phyloP scores from a whole-genome alignment of 192 early-diverging fungal species.

The Coemansia sp. region DNA sequence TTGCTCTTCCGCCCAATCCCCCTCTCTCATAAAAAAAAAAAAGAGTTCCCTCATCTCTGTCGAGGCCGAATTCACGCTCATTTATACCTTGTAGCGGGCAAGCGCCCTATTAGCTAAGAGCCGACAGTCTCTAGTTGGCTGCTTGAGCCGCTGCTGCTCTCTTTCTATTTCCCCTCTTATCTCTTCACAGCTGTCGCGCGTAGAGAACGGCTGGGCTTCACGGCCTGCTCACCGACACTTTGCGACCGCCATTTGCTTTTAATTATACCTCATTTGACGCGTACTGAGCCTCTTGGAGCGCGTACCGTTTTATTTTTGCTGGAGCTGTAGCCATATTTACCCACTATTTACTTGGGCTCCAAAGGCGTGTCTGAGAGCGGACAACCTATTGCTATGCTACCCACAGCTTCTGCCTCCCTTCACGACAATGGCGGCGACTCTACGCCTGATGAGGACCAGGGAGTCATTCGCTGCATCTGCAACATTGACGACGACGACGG shows the following conservation, averaged over 20 bases:
- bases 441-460: constrained; percentile 66
- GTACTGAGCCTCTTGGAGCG: neutral
- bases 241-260: neutral
- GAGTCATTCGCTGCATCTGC: constrained; percentile 95
- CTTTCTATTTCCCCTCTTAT: neutral
- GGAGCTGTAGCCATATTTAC: neutral
- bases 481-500: constrained; percentile 89
- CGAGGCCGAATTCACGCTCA: neutral
- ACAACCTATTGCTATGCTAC: constrained; percentile 20
- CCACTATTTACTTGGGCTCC: neutral
- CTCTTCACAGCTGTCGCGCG: neutral
- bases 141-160: neutral
- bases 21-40: neutral
- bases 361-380: neutral
- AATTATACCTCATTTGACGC: neutral
- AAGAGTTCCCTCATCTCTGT: neutral
- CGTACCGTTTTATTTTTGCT: neutral
- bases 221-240: neutral
- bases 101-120: neutral
- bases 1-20: neutral
- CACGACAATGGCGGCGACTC: constrained; percentile 39
- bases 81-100: neutral
- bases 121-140: neutral
- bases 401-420: constrained; percentile 7
- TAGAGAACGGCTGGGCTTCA: neutral